phyloP scores from a whole-genome alignment of 495 filamentous ascomycete genomes.

The Ramalina intermedia region DNA sequence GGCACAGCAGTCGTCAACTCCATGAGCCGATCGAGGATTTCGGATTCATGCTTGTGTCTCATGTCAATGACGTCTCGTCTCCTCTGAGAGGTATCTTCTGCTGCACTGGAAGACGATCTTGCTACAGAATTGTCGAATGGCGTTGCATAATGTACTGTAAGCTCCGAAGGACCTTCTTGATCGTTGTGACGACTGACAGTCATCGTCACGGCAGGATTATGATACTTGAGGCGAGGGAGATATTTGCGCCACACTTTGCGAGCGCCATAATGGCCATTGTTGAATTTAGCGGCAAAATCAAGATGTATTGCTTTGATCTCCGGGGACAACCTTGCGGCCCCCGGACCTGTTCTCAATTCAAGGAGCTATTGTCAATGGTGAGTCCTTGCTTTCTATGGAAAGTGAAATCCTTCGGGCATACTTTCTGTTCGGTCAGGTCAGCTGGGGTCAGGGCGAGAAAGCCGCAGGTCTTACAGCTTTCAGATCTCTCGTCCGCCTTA shows the following conservation, averaged over 20 bases:
- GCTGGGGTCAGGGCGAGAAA: neutral
- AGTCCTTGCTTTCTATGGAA: slow-evolving; percentile 25
- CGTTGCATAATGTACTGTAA: slow-evolving; percentile 61
- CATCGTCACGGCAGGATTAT: slow-evolving; percentile 78
- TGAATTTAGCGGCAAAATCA: slow-evolving; percentile 53
- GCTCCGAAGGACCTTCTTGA: slow-evolving; percentile 41
- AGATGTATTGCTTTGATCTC: slow-evolving; percentile 75
- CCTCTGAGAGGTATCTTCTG: slow-evolving; percentile 18
- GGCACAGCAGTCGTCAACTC: slow-evolving; percentile 50
- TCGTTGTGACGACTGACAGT: slow-evolving; percentile 53
- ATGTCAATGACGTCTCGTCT: slow-evolving; percentile 43
- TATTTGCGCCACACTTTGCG: slow-evolving; percentile 79
- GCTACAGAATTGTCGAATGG: slow-evolving; percentile 11
- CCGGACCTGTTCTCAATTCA: slow-evolving; percentile 57
- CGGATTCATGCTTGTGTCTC: slow-evolving; percentile 40
- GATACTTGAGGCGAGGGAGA: slow-evolving; percentile 80
- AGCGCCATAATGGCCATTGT: slow-evolving; percentile 64
- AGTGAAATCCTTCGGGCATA: slow-evolving; percentile 7
- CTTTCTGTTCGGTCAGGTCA: slow-evolving; percentile 24
- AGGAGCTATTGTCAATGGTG: slow-evolving; percentile 40
- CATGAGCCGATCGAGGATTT: slow-evolving; percentile 58
- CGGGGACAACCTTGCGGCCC: slow-evolving; percentile 62
- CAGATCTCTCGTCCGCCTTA: slow-evolving; percentile 66
- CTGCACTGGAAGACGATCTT: slow-evolving; percentile 17
- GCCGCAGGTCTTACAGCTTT: slow-evolving; percentile 46